A percentile compares a stretch with the other conserved stretches of the same genome.
Evolutionary conservation across 2,329 filamentous ascomycete species (phyloP).

Genomic region (Dryadomyces quercivorus): DNA sequence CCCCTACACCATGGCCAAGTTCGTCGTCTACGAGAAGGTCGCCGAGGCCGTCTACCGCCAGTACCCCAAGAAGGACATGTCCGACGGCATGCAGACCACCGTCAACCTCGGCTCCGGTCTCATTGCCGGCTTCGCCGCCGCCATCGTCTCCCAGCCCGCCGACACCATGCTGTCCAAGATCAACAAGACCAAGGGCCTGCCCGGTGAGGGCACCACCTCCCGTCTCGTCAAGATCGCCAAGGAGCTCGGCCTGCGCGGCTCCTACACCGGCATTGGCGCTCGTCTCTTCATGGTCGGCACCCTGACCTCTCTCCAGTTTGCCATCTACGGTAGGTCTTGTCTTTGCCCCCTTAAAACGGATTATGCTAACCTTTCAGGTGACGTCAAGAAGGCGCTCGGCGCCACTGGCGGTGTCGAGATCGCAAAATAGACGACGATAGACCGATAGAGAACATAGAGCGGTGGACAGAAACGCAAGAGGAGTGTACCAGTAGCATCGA

Average conservation of each 20-base stretch:
- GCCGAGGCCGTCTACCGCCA: slow-evolving; percentile 51
- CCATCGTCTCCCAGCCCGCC: slow-evolving; percentile 69
- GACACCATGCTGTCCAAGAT: slow-evolving; percentile 83
- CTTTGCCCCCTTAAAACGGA: no score
- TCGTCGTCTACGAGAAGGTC: slow-evolving; percentile 78
- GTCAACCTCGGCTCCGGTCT: slow-evolving; percentile 45
- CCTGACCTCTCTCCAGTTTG: slow-evolving; percentile 63
- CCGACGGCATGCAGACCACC: slow-evolving; percentile 52
- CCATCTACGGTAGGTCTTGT: slow-evolving; percentile 59
- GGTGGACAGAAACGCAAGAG: neutral
- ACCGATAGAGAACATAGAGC: neutral
- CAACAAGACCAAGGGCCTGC: slow-evolving; percentile 75
- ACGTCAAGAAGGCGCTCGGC: slow-evolving; percentile 56
- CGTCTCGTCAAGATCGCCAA: slow-evolving; percentile 70
- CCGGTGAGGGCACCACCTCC: slow-evolving; percentile 64
- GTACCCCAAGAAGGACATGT: slow-evolving; percentile 55
- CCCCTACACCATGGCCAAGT: slow-evolving; percentile 81
- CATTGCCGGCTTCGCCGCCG: slow-evolving; percentile 62
- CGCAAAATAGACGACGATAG: slow-evolving; percentile 23
- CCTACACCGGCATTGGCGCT: slow-evolving; percentile 63
- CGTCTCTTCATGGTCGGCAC: slow-evolving; percentile 44
- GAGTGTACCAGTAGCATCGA: slow-evolving; percentile 4
- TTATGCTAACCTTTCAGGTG: slow-evolving; percentile 15
- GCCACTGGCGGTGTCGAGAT: slow-evolving; percentile 71
- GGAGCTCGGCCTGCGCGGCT: slow-evolving; percentile 63